Conservation (phyloP, 1,139 yeast genomes). For the Hansenula sp. region DNA sequence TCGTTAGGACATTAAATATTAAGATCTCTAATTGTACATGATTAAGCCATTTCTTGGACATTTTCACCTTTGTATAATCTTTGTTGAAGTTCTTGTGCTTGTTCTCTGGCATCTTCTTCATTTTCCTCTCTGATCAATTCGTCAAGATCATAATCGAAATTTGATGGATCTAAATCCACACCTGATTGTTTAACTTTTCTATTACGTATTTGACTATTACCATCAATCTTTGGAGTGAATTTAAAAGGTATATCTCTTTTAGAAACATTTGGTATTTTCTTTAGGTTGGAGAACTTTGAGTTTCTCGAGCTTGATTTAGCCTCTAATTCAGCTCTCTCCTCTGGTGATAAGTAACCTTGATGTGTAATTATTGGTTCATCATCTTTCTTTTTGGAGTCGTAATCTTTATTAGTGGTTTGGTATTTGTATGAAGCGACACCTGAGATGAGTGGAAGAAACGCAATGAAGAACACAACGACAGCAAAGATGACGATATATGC, state of each 20-base stretch:
- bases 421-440: constrained; percentile 18
- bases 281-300: constrained; percentile 9
- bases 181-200: constrained; percentile 12
- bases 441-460: constrained; percentile 17
- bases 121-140: constrained; percentile 18
- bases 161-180: constrained; percentile 14
- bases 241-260: constrained; percentile 19
- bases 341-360: constrained; percentile 20
- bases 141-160: constrained; percentile 22
- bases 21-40: not conserved
- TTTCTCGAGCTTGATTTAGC: constrained; percentile 4
- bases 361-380: constrained; percentile 1
- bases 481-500: constrained; percentile 7
- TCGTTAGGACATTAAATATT: not conserved
- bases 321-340: constrained; percentile 14
- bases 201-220: constrained; percentile 7
- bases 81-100: constrained; percentile 5
- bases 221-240: constrained; percentile 9
- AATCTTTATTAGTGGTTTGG: constrained; percentile 1
- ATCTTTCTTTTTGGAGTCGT: constrained; percentile 1
- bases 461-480: constrained; percentile 10
- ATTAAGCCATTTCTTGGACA: constrained; percentile 8
- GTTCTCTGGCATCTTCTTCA: constrained; percentile 13
- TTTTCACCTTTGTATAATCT: constrained; percentile 12
- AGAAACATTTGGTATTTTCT: constrained; percentile 12